phyloP scores from a whole-genome alignment of 192 early-diverging fungal species.

The Backusella liffmaniae region DNA sequence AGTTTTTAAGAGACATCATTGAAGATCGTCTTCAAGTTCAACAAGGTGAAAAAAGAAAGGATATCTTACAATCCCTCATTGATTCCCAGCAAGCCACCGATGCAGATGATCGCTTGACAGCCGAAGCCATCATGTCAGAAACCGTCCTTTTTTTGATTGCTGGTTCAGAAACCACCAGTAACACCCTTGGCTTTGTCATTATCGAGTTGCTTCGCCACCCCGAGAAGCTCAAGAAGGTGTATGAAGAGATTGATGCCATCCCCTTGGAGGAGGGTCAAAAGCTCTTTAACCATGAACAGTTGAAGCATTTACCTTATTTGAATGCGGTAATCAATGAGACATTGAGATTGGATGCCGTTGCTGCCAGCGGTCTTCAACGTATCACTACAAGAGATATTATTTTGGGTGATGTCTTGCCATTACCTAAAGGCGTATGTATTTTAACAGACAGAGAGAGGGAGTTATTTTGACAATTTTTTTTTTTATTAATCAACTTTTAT shows the following conservation, averaged over 20 bases:
- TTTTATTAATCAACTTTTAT: neutral
- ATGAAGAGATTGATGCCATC: conserved; percentile 23
- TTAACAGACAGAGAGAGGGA: neutral
- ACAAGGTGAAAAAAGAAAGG: conserved; percentile 20
- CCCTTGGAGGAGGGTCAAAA: neutral
- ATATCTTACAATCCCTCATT: conserved; percentile 48
- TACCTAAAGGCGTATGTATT: conserved; percentile 41
- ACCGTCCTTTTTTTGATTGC: conserved; percentile 40
- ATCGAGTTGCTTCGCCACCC: conserved; percentile 27
- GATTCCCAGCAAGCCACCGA: conserved; percentile 35
- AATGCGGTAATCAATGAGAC: conserved; percentile 57
- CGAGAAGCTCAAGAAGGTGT: neutral
- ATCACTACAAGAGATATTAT: conserved; percentile 38
- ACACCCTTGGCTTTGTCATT: conserved; percentile 29
- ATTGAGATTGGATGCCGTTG: conserved; percentile 42
- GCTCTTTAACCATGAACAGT: conserved; percentile 28
- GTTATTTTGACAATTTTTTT: neutral
- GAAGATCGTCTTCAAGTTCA: conserved; percentile 9
- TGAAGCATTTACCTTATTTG: conserved; percentile 46
- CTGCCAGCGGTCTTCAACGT: conserved; percentile 36
- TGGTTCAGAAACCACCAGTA: conserved; percentile 34
- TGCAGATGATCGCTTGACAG: conserved; percentile 35
- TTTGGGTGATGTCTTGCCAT: conserved; percentile 40
- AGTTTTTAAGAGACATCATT: conserved; percentile 29
- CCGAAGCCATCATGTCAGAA: conserved; percentile 41